phyloP scores from a whole-genome alignment of 768 basidiomycete species.

The Candolleomyces eurysporus region DNA sequence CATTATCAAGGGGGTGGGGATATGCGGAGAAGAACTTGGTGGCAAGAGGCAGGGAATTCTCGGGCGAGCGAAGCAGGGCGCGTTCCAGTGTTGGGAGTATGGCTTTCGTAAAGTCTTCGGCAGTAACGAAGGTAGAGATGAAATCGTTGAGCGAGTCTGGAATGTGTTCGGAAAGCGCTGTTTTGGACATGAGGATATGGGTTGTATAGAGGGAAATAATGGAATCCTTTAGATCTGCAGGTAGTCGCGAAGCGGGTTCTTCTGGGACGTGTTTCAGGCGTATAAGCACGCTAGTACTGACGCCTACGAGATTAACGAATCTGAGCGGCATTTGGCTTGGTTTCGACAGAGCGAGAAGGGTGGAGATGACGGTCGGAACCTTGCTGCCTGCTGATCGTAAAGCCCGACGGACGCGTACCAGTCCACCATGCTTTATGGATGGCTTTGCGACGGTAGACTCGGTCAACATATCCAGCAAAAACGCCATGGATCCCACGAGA shows the following conservation, averaged over 20 bases:
- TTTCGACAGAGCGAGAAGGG: slow-evolving; percentile 52
- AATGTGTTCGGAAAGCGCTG: slow-evolving; percentile 54
- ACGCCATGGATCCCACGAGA: slow-evolving; percentile 56
- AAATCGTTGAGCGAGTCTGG: slow-evolving; percentile 63
- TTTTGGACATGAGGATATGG: slow-evolving; percentile 67
- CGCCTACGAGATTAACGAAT: slow-evolving; percentile 57
- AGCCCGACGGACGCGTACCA: slow-evolving; percentile 63
- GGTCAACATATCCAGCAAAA: slow-evolving; percentile 60
- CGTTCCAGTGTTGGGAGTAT: slow-evolving; percentile 80
- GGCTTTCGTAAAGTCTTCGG: slow-evolving; percentile 47
- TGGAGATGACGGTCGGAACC: slow-evolving; percentile 49
- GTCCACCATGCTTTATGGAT: slow-evolving; percentile 57
- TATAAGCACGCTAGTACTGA: slow-evolving; percentile 67
- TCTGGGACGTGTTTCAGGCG: slow-evolving; percentile 59
- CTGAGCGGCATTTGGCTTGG: slow-evolving; percentile 38
- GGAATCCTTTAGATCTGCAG: slow-evolving; percentile 46
- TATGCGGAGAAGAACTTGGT: slow-evolving; percentile 58
- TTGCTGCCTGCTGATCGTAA: slow-evolving; percentile 52
- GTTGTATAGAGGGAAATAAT: slow-evolving; percentile 60
- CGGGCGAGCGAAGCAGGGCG: slow-evolving; percentile 77
- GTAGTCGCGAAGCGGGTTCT: slow-evolving; percentile 38
- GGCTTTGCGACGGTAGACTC: slow-evolving; percentile 52
- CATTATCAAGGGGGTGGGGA: slow-evolving; percentile 43
- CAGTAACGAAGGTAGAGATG: slow-evolving; percentile 48
- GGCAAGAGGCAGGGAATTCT: slow-evolving; percentile 64